Percentiles rank a stretch among this genome's conserved stretches.
Conservation (phyloP, 169 alveolate genomes). For the Eimeria falciformis region DNA sequence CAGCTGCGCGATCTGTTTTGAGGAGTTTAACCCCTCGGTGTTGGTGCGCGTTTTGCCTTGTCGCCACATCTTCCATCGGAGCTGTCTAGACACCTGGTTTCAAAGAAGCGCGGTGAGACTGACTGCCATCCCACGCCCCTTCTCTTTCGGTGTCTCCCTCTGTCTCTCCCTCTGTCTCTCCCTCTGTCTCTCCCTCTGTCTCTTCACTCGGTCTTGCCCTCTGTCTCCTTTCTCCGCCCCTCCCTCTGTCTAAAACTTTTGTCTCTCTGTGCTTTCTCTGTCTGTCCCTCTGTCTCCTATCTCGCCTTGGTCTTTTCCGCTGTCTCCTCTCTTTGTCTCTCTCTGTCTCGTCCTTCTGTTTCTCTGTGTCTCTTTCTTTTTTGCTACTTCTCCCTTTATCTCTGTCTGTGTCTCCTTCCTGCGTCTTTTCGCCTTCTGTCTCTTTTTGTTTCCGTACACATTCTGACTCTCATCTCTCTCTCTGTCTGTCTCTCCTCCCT, state of each 20-base stretch:
- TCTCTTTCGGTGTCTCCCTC: background rate
- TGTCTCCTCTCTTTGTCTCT: background rate
- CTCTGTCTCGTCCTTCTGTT: background rate
- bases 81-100: constrained; percentile 70
- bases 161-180: background rate
- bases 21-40: constrained; percentile 32
- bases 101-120: constrained; percentile 12
- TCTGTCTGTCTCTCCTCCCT: background rate
- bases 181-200: background rate
- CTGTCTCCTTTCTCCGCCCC: background rate
- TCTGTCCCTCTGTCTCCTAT: background rate
- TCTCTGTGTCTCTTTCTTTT: background rate
- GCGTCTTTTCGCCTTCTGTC: background rate
- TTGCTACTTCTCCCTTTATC: background rate
- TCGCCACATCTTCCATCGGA: constrained; percentile 60
- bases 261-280: background rate
- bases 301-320: background rate
- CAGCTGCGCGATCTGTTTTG: constrained; percentile 71
- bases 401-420: background rate
- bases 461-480: no score
- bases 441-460: background rate
- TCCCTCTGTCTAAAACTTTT: background rate
- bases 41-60: constrained; percentile 60
- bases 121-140: background rate
- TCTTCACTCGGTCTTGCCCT: background rate